phyloP scores from a whole-genome alignment of 768 basidiomycete species.

The Lactarius deliciosus region DNA sequence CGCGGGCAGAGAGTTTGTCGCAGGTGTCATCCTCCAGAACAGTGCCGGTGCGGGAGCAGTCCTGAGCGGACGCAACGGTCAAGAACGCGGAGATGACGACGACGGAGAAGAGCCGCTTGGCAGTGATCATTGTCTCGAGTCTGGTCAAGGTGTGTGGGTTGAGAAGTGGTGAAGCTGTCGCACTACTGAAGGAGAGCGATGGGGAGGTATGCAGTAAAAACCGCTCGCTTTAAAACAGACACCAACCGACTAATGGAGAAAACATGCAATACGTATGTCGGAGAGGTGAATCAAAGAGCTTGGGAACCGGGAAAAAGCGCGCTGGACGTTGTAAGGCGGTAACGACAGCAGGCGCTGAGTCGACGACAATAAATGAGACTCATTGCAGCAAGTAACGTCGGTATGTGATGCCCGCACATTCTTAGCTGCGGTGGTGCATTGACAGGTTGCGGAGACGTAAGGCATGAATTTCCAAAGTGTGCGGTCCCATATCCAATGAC shows the following conservation, averaged over 20 bases:
- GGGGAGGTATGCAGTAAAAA: neutral
- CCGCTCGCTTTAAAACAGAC: neutral
- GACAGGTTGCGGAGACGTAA: no score
- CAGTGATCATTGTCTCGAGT: neutral
- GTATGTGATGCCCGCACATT: no score
- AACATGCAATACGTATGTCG: neutral
- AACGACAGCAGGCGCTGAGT: neutral
- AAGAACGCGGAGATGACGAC: slow-evolving; percentile 10
- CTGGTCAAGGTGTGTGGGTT: neutral
- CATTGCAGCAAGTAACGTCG: neutral
- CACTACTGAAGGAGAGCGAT: neutral
- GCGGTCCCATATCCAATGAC: no score
- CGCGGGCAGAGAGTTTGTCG: slow-evolving; percentile 49
- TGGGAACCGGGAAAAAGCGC: no score
- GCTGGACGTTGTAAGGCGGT: no score
- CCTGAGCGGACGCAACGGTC: slow-evolving; percentile 1
- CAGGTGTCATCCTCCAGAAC: slow-evolving; percentile 55
- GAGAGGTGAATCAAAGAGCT: neutral
- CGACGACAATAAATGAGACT: neutral
- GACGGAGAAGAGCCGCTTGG: slow-evolving; percentile 8
- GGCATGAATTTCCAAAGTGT: no score
- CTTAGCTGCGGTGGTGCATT: no score
- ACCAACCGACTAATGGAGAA: neutral
- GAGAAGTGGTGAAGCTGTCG: neutral
- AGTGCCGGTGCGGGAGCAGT: slow-evolving; percentile 53